Evolutionary conservation across 2,329 filamentous ascomycete species (phyloP), one percentile per base, ranked within the genome.

Genomic region (Penicillium crustosum): DNA sequence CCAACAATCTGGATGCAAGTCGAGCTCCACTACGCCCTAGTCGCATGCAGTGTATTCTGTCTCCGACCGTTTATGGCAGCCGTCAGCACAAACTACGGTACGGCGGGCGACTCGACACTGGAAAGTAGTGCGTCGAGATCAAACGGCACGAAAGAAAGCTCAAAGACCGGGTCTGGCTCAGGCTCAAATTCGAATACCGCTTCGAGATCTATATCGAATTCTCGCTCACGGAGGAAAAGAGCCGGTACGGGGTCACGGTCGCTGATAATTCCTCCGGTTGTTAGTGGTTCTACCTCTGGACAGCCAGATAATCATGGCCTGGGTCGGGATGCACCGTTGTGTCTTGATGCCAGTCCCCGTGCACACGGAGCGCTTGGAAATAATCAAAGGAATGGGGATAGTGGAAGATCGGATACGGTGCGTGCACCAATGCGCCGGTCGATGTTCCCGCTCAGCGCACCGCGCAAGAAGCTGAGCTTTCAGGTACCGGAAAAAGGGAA

Each of bases 1-100:
- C 68, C 75, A 35, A 67, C 70, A 8, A 64, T 74, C 49, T 77
- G 73, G 73, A 66, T 70, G 25, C 74, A 76, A 59, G 70, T 69
- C 25, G 66, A 75, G 58, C 61, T 76, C 10, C 61, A 71, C 59
- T 76, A 73, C 53, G 66, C 71, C 49, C 67, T 76, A 8, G 66
- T 75, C 27, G 70, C 73, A 15, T 75, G 73, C 62, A 75, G 73
- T 12, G 65, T 73, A 8, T 75, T 75, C 60, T 73, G 67, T 50
- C 66, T 77, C 2, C 67, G 72, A 0, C 70, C 73, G 0, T 76
- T 77, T 55, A 72, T 76, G 65, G 67, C 66, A 9, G 72, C 72
- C 8, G 71, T 74, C 10, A 73, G 71, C 49, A 74, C 71, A 2
- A 71, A 72, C 35, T 75, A 74, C 38, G 72, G 72, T 5, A 73